These are phyloP conservation scores for Penicillium mononematosum DNA, from an alignment of 495 filamentous ascomycete genomes.

Conservation along the genomic window DNA sequence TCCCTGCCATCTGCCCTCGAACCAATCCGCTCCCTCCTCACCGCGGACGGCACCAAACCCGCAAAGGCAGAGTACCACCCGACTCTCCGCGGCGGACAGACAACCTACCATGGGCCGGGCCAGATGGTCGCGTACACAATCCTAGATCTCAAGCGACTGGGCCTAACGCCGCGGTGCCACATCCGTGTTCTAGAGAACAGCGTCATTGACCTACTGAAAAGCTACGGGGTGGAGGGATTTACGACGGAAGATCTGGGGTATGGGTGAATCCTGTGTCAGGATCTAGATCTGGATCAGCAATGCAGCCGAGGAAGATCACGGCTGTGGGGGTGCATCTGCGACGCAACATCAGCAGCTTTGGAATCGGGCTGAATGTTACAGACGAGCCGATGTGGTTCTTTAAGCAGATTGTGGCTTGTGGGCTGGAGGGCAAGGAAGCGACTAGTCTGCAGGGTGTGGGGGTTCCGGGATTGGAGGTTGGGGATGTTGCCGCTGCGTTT, in stretches of 20 bases:
- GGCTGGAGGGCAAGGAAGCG: slow-evolving; percentile 70
- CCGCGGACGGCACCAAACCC: slow-evolving; percentile 40
- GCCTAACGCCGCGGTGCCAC: slow-evolving; percentile 60
- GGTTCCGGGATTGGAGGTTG: slow-evolving; percentile 20
- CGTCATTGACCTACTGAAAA: slow-evolving; percentile 61
- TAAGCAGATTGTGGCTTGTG: slow-evolving; percentile 80
- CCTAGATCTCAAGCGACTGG: slow-evolving; percentile 64
- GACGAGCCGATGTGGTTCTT: slow-evolving; percentile 63
- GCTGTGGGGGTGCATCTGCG: slow-evolving; percentile 87
- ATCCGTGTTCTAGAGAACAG: slow-evolving; percentile 72
- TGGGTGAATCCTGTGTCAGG: slow-evolving; percentile 56
- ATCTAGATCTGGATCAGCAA: not conserved
- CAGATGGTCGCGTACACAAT: slow-evolving; percentile 90
- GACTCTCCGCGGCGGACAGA: slow-evolving; percentile 81
- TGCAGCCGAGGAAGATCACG: slow-evolving; percentile 67
- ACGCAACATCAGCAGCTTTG: slow-evolving; percentile 80
- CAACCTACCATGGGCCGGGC: slow-evolving; percentile 93
- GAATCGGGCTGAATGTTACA: slow-evolving; percentile 82
- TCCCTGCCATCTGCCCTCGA: slow-evolving; percentile 43
- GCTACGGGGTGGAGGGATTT: slow-evolving; percentile 54
- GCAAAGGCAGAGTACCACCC: slow-evolving; percentile 59
- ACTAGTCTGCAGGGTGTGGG: slow-evolving; percentile 62
- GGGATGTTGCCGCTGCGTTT: slow-evolving; percentile 40
- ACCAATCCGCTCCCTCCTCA: slow-evolving; percentile 33
- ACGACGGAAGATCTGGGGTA: slow-evolving; percentile 81